Evolutionary conservation across 352 stramenopile genomes (phyloP), one percentile per base, ranked within the genome.

Genomic region (Globisporangium emineosum): DNA sequence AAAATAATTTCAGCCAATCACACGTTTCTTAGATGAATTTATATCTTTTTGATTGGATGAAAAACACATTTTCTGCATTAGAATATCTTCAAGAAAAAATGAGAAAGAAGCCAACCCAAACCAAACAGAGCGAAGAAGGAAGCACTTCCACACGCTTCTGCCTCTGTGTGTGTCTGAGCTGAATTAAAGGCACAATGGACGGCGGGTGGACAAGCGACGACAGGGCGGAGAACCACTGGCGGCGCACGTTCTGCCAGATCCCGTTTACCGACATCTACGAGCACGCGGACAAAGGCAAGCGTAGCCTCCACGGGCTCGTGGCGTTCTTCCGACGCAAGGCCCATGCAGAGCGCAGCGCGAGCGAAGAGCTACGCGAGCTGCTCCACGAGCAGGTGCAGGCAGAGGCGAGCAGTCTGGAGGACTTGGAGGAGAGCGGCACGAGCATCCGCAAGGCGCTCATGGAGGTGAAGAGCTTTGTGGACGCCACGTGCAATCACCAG

Each of bases 201-300:
- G 69, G 68, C 65, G 59, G 69, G 70, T 72, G 67, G 60, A 62
- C 68, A 47, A 75, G 73, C 54, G 74, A 86, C 23, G 79, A 89
- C 67, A 77, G 76, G 54, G 71, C 73, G 30, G 86, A 95, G 77
- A 93, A 95, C 75, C 79, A 93, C 57, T 93, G 82, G 77, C 83
- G 86, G 19, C 84, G 86, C 54, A 95, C 86, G 60, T 95, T 95
- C 74, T 95, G 86, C 65, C 86, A 95, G 71, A 81, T 95, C 61
- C 84, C 86, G 33, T 90, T 93, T 54, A 64, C 63, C 30, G 68
- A 82, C 60, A 95, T 95, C 71, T 90, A 93, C 63, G 79, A 84
- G 60, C 83, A 93, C 64, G 82, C 86, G 15, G 84, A 92, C 61
- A 81, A 79, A 53, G 84, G 86, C 67, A 90, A 91, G 70, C 78